Evolutionary conservation across 225 moss, liverwort and hornwort species (phyloP).

Genomic region (Takakia lepidozioides): DNA sequence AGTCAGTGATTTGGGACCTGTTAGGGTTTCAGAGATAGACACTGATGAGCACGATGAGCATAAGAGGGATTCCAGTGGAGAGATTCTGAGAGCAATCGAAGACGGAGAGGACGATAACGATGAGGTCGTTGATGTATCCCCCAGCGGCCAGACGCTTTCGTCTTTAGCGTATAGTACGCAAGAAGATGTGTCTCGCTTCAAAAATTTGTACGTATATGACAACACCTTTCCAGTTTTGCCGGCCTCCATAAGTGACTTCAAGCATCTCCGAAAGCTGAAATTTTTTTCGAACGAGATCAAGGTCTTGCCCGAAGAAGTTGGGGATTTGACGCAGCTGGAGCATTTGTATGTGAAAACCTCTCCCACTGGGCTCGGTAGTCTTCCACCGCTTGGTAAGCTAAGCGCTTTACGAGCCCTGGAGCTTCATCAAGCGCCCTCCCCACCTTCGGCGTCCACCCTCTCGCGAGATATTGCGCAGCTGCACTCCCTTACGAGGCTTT

Average conservation of each 20-base stretch:
- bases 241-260: conserved; percentile 44
- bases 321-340: conserved; percentile 69
- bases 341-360: conserved; percentile 73
- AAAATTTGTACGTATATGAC: conserved; percentile 85
- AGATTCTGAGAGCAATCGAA: conserved; percentile 6
- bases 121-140: conserved; percentile 60
- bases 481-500: conserved; percentile 85
- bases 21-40: conserved; percentile 31
- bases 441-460: conserved; percentile 79
- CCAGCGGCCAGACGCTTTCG: conserved; percentile 63
- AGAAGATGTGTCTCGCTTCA: conserved; percentile 55
- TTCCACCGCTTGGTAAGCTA: conserved; percentile 76
- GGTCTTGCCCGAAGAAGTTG: conserved; percentile 65
- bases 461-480: conserved; percentile 96
- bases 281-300: conserved; percentile 87
- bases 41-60: background rate
- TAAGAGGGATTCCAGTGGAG: conserved; percentile 11
- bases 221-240: conserved; percentile 81
- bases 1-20: conserved; percentile 17
- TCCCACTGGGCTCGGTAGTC: conserved; percentile 56
- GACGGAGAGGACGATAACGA: conserved; percentile 48
- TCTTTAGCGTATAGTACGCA: conserved; percentile 48
- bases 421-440: conserved; percentile 82
- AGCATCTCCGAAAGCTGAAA: conserved; percentile 71
- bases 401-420: conserved; percentile 77